Conservation (phyloP, 2,329 filamentous ascomycete genomes). For the Camptophora hylomeconis region DNA sequence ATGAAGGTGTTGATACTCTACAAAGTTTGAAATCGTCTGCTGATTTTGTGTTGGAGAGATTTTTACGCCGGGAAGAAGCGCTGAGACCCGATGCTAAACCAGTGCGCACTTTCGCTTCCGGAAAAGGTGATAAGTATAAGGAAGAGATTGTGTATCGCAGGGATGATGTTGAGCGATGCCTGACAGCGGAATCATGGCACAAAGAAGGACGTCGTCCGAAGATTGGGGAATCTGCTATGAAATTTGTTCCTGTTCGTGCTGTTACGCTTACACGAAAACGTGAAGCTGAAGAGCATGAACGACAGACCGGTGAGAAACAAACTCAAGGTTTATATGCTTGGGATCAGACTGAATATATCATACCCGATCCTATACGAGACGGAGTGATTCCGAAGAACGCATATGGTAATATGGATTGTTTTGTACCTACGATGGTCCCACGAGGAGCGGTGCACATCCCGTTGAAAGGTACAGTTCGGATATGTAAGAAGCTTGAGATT, state of each 20-base stretch:
- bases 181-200: conserved; percentile 93
- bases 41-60: conserved; percentile 73
- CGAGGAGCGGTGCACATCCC: conserved; percentile 73
- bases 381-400: conserved; percentile 86
- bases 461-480: conserved; percentile 58
- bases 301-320: conserved; percentile 66
- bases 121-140: conserved; percentile 59
- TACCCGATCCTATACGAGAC: conserved; percentile 71
- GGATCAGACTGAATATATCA: conserved; percentile 90
- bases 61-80: conserved; percentile 85
- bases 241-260: conserved; percentile 77
- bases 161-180: conserved; percentile 68
- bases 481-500: conserved; percentile 73
- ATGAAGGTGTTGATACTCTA: conserved; percentile 65
- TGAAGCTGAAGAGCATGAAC: conserved; percentile 76
- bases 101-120: conserved; percentile 61
- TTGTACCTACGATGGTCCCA: conserved; percentile 86
- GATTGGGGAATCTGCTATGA: conserved; percentile 60
- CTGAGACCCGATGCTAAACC: conserved; percentile 54
- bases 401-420: conserved; percentile 94
- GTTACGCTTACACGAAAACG: conserved; percentile 78
- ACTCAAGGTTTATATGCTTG: conserved; percentile 73
- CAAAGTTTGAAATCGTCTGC: conserved; percentile 79
- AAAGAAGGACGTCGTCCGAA: conserved; percentile 78
- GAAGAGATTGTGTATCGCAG: conserved; percentile 72